Evolutionary conservation across 768 basidiomycete species (phyloP).

Genomic region (Cubamyces lactineus): DNA sequence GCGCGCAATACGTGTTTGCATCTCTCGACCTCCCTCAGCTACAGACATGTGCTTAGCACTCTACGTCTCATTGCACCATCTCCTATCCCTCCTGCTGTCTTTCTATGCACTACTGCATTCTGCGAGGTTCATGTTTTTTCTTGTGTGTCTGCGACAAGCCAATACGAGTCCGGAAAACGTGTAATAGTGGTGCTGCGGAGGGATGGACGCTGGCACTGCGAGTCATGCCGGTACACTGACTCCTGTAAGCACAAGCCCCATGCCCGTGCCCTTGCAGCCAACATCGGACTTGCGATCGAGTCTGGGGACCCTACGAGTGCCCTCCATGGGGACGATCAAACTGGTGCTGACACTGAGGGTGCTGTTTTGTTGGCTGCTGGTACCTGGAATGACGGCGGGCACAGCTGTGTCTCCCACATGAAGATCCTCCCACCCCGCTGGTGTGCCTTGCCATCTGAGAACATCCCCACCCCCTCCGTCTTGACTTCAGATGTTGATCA

Average conservation of each 20-base stretch:
- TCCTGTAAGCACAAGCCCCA: conserved; percentile 10
- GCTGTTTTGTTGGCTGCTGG: neutral
- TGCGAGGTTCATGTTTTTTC: conserved; percentile 3
- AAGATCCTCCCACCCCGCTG: conserved; percentile 1
- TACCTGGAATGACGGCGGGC: neutral
- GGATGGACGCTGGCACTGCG: conserved; percentile 14
- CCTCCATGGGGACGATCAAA: neutral
- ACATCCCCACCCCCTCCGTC: neutral
- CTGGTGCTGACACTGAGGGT: neutral
- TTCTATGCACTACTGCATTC: neutral
- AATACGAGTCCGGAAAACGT: conserved; percentile 8
- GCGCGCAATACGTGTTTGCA: neutral
- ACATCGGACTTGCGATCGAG: neutral
- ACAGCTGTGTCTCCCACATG: neutral
- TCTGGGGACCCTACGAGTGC: neutral
- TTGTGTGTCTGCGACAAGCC: neutral
- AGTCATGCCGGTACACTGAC: conserved; percentile 1
- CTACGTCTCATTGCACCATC: neutral
- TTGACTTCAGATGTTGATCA: neutral
- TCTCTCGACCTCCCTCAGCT: neutral
- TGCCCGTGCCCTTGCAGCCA: neutral
- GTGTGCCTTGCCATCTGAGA: conserved; percentile 6
- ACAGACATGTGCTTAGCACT: neutral
- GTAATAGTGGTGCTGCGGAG: conserved; percentile 10
- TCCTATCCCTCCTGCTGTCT: conserved; percentile 5